A percentile compares a stretch with the other conserved stretches of the same genome.
Evolutionary conservation across 2,329 filamentous ascomycete genomes (phyloP).

Genomic region (Lecanicillium sp.): DNA sequence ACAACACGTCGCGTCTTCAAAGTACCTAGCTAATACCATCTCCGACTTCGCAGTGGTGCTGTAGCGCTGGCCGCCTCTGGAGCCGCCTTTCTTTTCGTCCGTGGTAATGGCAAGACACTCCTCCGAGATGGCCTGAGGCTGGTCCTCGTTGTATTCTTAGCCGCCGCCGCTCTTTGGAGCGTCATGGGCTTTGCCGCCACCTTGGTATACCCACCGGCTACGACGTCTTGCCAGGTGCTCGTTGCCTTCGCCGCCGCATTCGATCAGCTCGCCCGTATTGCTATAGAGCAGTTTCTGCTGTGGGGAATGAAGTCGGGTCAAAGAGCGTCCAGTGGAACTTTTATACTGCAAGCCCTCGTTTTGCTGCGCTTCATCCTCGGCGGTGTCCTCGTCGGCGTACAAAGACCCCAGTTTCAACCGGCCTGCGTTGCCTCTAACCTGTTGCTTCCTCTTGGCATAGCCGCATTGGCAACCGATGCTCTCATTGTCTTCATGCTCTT

Average conservation of each 20-base stretch:
- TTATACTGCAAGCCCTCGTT: slow-evolving; percentile 39
- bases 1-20: background rate
- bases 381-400: slow-evolving; percentile 46
- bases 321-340: slow-evolving; percentile 26
- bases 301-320: slow-evolving; percentile 38
- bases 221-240: slow-evolving; percentile 41
- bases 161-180: slow-evolving; percentile 46
- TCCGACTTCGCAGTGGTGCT: slow-evolving; percentile 34
- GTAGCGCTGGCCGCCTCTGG: slow-evolving; percentile 44
- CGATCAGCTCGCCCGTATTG: slow-evolving; percentile 48
- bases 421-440: slow-evolving; percentile 44
- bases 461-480: slow-evolving; percentile 36
- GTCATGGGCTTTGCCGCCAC: slow-evolving; percentile 42
- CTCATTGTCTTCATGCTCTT: slow-evolving; percentile 35
- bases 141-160: slow-evolving; percentile 51
- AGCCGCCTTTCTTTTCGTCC: slow-evolving; percentile 37
- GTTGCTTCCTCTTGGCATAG: slow-evolving; percentile 35
- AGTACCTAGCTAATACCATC: background rate
- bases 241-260: slow-evolving; percentile 45
- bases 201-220: slow-evolving; percentile 34
- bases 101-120: slow-evolving; percentile 39
- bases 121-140: slow-evolving; percentile 55
- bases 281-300: slow-evolving; percentile 45
- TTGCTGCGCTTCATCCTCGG: slow-evolving; percentile 43
- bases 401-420: slow-evolving; percentile 41